A percentile compares a stretch with the other conserved stretches of the same genome.
These are phyloP conservation scores for Gymnopilus dilepis DNA, from an alignment of 768 basidiomycete species.

Conservation along the genomic window DNA sequence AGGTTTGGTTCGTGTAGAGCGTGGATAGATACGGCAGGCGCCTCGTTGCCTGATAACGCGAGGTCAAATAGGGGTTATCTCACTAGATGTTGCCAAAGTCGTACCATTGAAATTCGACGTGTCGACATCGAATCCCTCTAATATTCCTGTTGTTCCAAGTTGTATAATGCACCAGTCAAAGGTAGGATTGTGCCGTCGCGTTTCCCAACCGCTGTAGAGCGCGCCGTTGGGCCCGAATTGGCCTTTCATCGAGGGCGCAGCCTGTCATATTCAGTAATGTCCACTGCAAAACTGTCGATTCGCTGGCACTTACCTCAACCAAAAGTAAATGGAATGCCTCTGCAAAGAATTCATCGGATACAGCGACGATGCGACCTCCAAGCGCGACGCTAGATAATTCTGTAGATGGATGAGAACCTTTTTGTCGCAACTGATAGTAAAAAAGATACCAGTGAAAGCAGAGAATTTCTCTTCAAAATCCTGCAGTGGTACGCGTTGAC, in stretches of 20 bases:
- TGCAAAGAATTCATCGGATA: conserved; percentile 98
- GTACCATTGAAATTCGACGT: conserved; percentile 93
- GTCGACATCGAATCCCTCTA: conserved; percentile 91
- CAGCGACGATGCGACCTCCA: conserved; percentile 73
- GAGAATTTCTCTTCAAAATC: conserved; percentile 50
- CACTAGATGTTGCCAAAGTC: conserved; percentile 9
- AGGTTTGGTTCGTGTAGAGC: conserved; percentile 50
- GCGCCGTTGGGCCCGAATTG: conserved; percentile 97
- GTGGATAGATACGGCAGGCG: conserved; percentile 80
- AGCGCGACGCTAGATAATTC: conserved; percentile 90
- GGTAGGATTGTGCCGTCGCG: conserved; percentile 82
- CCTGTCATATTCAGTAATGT: conserved; percentile 49
- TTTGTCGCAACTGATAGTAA: background rate
- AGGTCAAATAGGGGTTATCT: conserved; percentile 11
- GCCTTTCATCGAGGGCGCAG: conserved; percentile 89
- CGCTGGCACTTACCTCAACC: conserved; percentile 64
- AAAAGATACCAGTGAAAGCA: background rate
- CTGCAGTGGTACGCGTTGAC: conserved; percentile 46
- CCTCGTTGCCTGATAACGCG: conserved; percentile 73
- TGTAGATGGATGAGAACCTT: conserved; percentile 34
- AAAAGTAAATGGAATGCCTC: conserved; percentile 82
- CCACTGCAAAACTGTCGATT: background rate
- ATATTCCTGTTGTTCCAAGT: conserved; percentile 75
- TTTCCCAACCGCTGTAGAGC: conserved; percentile 94
- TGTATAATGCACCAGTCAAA: conserved; percentile 96